A percentile compares a stretch with the other conserved stretches of the same genome.
Conservation (phyloP, 345 rosid genomes). For the Nephelium lappaceum region DNA sequence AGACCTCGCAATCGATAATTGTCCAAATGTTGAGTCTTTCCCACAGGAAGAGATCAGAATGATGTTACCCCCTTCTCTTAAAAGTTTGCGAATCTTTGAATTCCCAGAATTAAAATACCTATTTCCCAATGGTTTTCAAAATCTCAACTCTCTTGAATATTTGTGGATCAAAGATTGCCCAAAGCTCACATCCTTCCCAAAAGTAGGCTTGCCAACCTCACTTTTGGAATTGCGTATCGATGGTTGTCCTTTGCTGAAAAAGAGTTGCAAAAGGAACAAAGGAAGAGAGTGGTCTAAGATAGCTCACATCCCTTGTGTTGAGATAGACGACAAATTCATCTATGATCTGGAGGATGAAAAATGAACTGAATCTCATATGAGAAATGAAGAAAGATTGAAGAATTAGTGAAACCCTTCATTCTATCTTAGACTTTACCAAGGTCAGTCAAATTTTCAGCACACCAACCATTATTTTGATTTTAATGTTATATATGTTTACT, state of each 20-base stretch:
- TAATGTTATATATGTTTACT: background rate
- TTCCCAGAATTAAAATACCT: slow-evolving; percentile 21
- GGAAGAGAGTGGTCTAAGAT: slow-evolving; percentile 32
- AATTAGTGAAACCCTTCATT: background rate
- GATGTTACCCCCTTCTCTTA: slow-evolving; percentile 24
- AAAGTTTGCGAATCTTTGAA: background rate
- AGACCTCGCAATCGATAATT: background rate
- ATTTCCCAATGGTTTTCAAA: slow-evolving; percentile 16
- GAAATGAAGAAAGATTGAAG: background rate
- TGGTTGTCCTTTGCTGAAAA: slow-evolving; percentile 16
- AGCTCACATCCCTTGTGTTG: slow-evolving; percentile 25
- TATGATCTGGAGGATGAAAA: background rate
- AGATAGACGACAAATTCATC: background rate
- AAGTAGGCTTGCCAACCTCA: slow-evolving; percentile 8
- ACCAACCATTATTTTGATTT: too few relatives aligned
- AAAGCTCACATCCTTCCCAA: slow-evolving; percentile 20
- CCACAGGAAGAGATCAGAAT: slow-evolving; percentile 13
- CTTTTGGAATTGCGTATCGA: slow-evolving; percentile 16
- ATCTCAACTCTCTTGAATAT: slow-evolving; percentile 23
- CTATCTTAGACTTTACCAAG: background rate
- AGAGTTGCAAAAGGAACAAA: slow-evolving; percentile 18
- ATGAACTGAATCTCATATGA: background rate
- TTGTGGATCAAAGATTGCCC: slow-evolving; percentile 17
- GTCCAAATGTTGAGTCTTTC: slow-evolving; percentile 17
- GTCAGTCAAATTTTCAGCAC: background rate